phyloP scores from a whole-genome alignment of 108 stramenopile species.

The Nitzschia sp. region DNA sequence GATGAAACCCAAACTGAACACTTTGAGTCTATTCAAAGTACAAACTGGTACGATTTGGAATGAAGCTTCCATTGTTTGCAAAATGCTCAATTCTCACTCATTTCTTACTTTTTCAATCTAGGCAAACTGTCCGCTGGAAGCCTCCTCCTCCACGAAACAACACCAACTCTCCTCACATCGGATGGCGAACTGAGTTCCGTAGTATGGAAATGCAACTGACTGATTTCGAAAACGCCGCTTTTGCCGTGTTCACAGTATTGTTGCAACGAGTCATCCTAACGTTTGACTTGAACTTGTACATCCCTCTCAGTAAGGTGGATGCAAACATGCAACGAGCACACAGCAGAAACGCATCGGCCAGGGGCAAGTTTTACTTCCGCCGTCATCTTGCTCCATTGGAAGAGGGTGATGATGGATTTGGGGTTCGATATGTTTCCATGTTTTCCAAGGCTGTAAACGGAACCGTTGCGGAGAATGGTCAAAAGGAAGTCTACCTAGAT shows the following conservation, averaged over 20 bases:
- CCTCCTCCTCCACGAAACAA: constrained; percentile 92
- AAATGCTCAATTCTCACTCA: neutral
- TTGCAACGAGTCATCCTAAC: constrained; percentile 95
- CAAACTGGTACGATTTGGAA: constrained; percentile 85
- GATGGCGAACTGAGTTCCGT: constrained; percentile 97
- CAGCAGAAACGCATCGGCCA: constrained; percentile 78
- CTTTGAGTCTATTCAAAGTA: constrained; percentile 98
- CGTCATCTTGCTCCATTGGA: constrained; percentile 91
- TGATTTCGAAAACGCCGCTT: constrained; percentile 98
- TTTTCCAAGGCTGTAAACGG: constrained; percentile 66
- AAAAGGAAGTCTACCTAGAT: constrained; percentile 24
- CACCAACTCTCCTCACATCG: constrained; percentile 92
- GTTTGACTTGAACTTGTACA: constrained; percentile 97
- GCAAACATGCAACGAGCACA: constrained; percentile 98
- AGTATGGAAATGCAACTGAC: constrained; percentile 98
- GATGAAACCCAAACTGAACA: constrained; percentile 93
- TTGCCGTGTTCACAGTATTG: constrained; percentile 92
- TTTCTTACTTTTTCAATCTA: constrained; percentile 9
- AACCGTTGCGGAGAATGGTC: constrained; percentile 19
- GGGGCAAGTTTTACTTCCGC: constrained; percentile 94
- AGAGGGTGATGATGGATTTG: constrained; percentile 82
- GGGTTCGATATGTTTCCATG: constrained; percentile 81
- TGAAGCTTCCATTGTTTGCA: neutral
- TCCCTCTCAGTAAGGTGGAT: constrained; percentile 94
- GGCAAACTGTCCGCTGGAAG: constrained; percentile 98